Evolutionary conservation across 768 basidiomycete genomes (phyloP), one percentile per base, ranked within the genome.

Genomic region (Pulveroboletus sp.): DNA sequence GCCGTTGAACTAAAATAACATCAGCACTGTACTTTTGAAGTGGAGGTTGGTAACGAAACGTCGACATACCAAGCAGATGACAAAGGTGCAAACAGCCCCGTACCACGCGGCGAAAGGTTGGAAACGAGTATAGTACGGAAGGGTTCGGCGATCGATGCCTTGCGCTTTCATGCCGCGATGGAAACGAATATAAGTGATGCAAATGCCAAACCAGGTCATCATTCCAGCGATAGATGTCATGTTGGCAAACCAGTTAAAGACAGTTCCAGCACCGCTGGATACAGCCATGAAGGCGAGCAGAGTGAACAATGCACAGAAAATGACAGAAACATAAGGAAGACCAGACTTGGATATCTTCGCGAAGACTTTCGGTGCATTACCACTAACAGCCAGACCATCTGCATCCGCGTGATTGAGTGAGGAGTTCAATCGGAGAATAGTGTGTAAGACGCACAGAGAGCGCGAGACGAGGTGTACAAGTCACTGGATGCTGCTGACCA

Each of bases 401-500:
- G 51, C 29, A 13, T 36, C 6, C 45, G 23, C 14, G 17, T 19
- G 17, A 20, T 50, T 17, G 20, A 50, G 50, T 50, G 16, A 49
- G 39, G 7, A 9, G 9, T 14, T 13, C 14, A 4, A 36, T 23
- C 6, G 1, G 6, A 36, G 22, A 22, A 11, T 10, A 26, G 7
- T n/a, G 8, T 5, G 16, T n/a, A n/a, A 19, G 27, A 74, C 85
- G 58, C 54, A 89, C 87, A 94, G 9, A 97, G 76, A 0, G 87
- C 88, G 47, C 89, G 83, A 16, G 92, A 93, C 39, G 86, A 85
- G 4, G 91, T 93, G 71, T 92, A 95, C 39, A 96, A 66, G 64
- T 95, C 92, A 64, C 86, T 88, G 20, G 85, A 85, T 6, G 89
- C 90, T 29, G 93, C 93, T 22, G 93, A 95, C 86, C 89, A 93